Evolutionary conservation across 2,329 filamentous ascomycete genomes (phyloP), one percentile per base, ranked within the genome.

Genomic region (Pseudopithomyces maydicus): DNA sequence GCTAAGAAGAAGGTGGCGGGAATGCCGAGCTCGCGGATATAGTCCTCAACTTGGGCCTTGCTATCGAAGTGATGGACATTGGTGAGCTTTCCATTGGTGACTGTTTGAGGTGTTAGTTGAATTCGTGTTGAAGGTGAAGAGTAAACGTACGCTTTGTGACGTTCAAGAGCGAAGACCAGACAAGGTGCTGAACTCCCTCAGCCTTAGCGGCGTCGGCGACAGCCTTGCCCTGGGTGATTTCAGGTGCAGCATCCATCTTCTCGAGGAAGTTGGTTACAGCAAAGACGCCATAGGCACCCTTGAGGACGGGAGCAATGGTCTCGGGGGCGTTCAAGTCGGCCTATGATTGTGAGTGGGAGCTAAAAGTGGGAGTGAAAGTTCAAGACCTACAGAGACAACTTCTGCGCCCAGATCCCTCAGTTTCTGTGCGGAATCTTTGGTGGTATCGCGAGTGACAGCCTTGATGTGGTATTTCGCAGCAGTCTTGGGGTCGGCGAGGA

Each of bases 31-130:
- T 66, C 56, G n/a, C 80, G 79, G 49, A 85, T 80, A 68, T 87
- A 84, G 19, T 79, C 69, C 60, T 85, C 84, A 0, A 84, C 78
- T 6, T 79, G 71, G 14, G 84, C 83, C 69, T 87, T 87, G 65
- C 71, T 73, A 66, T 88, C 84, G 57, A 87, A 88, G 61, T 84
- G 81, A 54, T 78, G 61, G 12, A 78, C 72, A 29, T 74, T 64
- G 7, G 62, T 59, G 22, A 77, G 69, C 23, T 72, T 73, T 12
- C 76, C 77, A n/a, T 63, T 59, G 8, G 61, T 67, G 8, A 58
- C 48, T 51, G 17, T 8, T 33, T n/a, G 33, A 33, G 12, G 26
- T 42, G 38, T 51, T 33, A 51, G 38, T 35, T 6, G n/a, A 4
- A n/a, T 17, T 33, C 36, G 33, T n/a, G 35, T n/a, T 20, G 23